phyloP scores from a whole-genome alignment of 2,329 filamentous ascomycete species.

The Canariomyces notabilis region DNA sequence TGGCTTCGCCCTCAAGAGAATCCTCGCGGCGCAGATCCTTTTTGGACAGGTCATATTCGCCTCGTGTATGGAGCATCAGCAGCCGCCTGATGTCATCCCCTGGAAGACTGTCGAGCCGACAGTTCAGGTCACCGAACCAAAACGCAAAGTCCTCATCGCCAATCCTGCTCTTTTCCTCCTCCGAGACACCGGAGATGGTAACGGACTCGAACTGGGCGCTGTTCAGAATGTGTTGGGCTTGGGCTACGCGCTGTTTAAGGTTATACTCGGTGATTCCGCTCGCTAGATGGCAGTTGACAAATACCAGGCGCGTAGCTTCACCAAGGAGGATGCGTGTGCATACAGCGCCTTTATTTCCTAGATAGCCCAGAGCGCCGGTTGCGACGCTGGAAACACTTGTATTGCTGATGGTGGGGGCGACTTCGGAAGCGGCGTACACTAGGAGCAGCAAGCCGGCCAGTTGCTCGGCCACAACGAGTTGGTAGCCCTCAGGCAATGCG shows the following conservation, averaged over 20 bases:
- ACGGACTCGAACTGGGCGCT: constrained; percentile 77
- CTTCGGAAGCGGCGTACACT: constrained; percentile 74
- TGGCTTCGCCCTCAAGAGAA: constrained; percentile 42
- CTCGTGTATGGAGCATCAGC: constrained; percentile 73
- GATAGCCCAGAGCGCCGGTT: constrained; percentile 85
- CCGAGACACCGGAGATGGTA: constrained; percentile 56
- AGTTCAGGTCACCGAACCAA: constrained; percentile 96
- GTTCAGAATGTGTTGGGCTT: constrained; percentile 70
- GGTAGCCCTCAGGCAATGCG: constrained; percentile 71
- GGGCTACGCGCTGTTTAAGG: constrained; percentile 84
- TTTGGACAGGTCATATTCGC: constrained; percentile 62
- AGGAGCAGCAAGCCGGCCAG: constrained; percentile 79
- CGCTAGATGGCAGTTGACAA: constrained; percentile 86
- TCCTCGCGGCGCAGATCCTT: constrained; percentile 31
- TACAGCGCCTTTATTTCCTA: constrained; percentile 94
- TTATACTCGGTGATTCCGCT: constrained; percentile 75
- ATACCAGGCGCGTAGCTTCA: constrained; percentile 82
- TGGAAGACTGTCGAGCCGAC: constrained; percentile 80
- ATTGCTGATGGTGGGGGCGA: constrained; percentile 70
- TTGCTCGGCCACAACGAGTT: constrained; percentile 73
- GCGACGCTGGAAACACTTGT: constrained; percentile 80
- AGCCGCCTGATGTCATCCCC: constrained; percentile 85
- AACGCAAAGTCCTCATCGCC: constrained; percentile 92
- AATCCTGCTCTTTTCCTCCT: constrained; percentile 64
- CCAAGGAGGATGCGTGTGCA: constrained; percentile 77